phyloP scores from a whole-genome alignment of 768 basidiomycete species.

The Kwoniella bestiolae region DNA sequence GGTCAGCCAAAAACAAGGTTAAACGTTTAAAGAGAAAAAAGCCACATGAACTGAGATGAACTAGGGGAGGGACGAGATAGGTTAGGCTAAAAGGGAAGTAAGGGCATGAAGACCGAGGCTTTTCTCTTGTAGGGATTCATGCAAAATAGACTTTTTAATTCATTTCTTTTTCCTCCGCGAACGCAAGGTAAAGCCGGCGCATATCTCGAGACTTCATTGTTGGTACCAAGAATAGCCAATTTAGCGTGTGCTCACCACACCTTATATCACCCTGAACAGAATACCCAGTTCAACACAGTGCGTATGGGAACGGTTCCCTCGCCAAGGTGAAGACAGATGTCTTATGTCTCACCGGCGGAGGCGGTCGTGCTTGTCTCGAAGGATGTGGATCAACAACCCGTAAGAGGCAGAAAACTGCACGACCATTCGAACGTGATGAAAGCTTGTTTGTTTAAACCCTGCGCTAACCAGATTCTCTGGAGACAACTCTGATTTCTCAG shows the following conservation, averaged over 20 bases:
- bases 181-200: too few species aligned
- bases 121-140: not conserved
- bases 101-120: not conserved
- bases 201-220: not conserved
- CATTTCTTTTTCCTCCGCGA: not conserved
- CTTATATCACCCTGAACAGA: not conserved
- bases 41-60: not conserved
- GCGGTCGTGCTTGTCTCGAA: not conserved
- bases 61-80: not conserved
- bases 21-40: not conserved
- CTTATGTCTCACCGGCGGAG: not conserved
- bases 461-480: not conserved
- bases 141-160: not conserved
- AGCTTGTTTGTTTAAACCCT: too few species aligned
- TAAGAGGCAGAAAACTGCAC: not conserved
- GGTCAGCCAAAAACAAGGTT: not conserved
- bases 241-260: not conserved
- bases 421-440: not conserved
- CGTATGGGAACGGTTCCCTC: too few species aligned
- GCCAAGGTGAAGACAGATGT: not conserved
- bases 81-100: not conserved
- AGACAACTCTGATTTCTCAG: not conserved
- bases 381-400: too few species aligned
- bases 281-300: too few species aligned
- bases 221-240: not conserved